phyloP scores from a whole-genome alignment of 495 filamentous ascomycete genomes.

The Tetracladium setigerum region DNA sequence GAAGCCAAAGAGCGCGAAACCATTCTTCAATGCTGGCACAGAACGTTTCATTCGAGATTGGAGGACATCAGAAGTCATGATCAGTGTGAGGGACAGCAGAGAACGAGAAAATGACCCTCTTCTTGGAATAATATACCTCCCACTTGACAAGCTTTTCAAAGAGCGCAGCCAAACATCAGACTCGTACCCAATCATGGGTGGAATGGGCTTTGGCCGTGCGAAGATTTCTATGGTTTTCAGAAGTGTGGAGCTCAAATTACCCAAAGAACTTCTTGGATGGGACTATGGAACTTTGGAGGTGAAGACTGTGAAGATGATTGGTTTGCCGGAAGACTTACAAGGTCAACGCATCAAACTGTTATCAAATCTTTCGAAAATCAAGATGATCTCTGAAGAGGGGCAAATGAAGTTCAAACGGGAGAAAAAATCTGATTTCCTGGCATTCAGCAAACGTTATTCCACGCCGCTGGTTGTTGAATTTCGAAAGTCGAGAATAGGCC shows the following conservation, averaged over 20 bases:
- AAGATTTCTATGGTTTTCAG: slow-evolving; percentile 64
- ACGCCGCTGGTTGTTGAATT: slow-evolving; percentile 56
- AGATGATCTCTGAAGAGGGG: slow-evolving; percentile 39
- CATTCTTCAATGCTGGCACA: slow-evolving; percentile 73
- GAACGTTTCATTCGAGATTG: slow-evolving; percentile 66
- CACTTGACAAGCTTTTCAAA: slow-evolving; percentile 46
- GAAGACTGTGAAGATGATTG: slow-evolving; percentile 26
- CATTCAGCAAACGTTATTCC: slow-evolving; percentile 54
- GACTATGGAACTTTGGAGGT: slow-evolving; percentile 61
- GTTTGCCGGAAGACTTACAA: slow-evolving; percentile 32
- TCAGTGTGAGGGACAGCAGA: slow-evolving; percentile 56
- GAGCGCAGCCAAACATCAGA: slow-evolving; percentile 51
- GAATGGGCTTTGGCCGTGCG: slow-evolving; percentile 60
- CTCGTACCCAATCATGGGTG: slow-evolving; percentile 53
- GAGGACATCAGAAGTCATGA: slow-evolving; percentile 52
- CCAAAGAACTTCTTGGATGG: slow-evolving; percentile 50
- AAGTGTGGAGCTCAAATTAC: slow-evolving; percentile 51
- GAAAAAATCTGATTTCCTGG: slow-evolving; percentile 32
- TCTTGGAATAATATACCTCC: slow-evolving; percentile 59
- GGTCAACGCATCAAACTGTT: slow-evolving; percentile 46
- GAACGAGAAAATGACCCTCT: slow-evolving; percentile 60
- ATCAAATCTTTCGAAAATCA: slow-evolving; percentile 42
- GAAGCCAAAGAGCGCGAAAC: slow-evolving; percentile 69
- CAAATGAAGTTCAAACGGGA: slow-evolving; percentile 34
- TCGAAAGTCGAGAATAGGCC: slow-evolving; percentile 35